Base-by-base conservation (phyloP, 768 basidiomycete genomes). In the Gymnopilus junonius region DNA sequence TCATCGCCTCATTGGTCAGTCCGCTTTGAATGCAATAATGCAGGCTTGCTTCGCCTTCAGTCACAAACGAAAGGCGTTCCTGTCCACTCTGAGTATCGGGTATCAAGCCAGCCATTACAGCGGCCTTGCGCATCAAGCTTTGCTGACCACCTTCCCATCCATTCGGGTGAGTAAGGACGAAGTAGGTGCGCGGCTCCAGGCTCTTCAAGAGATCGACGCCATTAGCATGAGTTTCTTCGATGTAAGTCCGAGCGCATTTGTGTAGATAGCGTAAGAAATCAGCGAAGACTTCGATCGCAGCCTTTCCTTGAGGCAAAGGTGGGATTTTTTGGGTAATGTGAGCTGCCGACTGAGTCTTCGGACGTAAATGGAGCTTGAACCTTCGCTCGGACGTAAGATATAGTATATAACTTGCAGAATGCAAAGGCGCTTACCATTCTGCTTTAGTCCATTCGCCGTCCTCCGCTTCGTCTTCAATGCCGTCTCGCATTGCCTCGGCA, bases 71-170 rank as follows among this genome's bases (percentile, higher is more conserved):
- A 1, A 88, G 67, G 0, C 85, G 80, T 3, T 75, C 69, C 31
- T 78, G 80, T 0, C 78, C 82, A 12, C 72, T 73, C 1, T 68
- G 60, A 0, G 71, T 77, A 55, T 82, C 72, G 0, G 80, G 73
- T 11, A 89, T 74, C 21, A 90, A 76, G 8, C 85, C 84, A 0
- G 85, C 87, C 20, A 70, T 59, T 1, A 82, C 73, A 0, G 85
- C 85, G 1, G 87, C 88, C 23, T 72, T 71, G 3, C 88, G 82
- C 75, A 89, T 85, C 67, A 81, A 76, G 23, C 74, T 75, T 64
- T 89, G 88, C 66, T 90, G 88, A 1, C 70, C 72, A 0, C 85
- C 85, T 64, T 84, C 87, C 88, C 88, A 90, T 0, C 85, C 87
- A 65, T 89, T 88, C 4, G 88, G 88, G 65, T 88, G 87, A 1